Evolutionary conservation across 805 yeast genomes (phyloP), one percentile per base, ranked within the genome.

Genomic region (Candida succiphila): DNA sequence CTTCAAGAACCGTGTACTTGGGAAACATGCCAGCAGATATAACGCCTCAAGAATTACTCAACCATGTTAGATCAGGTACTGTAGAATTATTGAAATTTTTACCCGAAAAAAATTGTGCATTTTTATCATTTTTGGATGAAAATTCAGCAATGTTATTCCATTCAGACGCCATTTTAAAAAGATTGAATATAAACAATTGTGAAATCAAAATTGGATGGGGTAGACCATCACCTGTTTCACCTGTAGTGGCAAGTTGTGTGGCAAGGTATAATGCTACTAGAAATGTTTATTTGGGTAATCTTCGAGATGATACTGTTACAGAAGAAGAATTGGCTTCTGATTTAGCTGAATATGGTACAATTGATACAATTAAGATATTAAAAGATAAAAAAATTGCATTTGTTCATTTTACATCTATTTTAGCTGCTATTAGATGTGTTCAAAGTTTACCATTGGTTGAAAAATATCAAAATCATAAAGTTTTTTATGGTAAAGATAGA

Each of bases 151-250:
- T 86, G 38, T 72, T 86, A 43, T 92, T 92, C 61, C 96, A 87
- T 57, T 84, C 95, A 1, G 96, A 88, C 60, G 94, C 95, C 26
- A 79, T 84, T 32, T 67, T 89, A 52, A 86, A 85, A 52, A 75
- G 88, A 52, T 65, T 88, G 41, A 74, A 79, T 27, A 81, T 92
- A 38, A 76, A 75, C 44, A 87, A 85, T 30, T 76, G 80, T 43
- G 94, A 84, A 48, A 74, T 88, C 37, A 74, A 86, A 49, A 72
- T 89, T 38, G 95, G 96, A 10, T 92, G 97, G 97, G 96, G 95
- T 16, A 81, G 81, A 44, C 75, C 86, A 26, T 65, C 79, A 3
- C 75, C 82, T 1, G 73, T 87, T 24, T 76, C 75, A 38, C 82
- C 94, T 2, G 67, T 80, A 7, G 88, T 89, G 6, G 62, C 75